Percentiles rank a stretch among this genome's conserved stretches.
Evolutionary conservation across 2,329 filamentous ascomycete genomes (phyloP).

Genomic region (Teratosphaeria zuluensis): DNA sequence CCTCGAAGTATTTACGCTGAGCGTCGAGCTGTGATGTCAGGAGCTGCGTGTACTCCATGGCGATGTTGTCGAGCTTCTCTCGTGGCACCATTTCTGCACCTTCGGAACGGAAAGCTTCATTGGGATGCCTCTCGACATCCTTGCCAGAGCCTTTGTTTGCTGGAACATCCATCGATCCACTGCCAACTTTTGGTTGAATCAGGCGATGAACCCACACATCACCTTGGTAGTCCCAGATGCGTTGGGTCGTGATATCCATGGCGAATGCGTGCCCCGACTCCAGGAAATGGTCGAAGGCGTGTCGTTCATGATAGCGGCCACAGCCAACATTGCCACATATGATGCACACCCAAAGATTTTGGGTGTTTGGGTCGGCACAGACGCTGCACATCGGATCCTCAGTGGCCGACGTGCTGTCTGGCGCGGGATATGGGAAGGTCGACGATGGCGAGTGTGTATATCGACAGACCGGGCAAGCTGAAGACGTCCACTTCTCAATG

Average conservation of each 20-base stretch:
- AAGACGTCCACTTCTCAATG: constrained; percentile 90
- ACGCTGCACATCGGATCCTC: constrained; percentile 64
- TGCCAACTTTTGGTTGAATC: constrained; percentile 82
- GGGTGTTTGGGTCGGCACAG: constrained; percentile 56
- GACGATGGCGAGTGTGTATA: constrained; percentile 60
- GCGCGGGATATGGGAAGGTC: constrained; percentile 28
- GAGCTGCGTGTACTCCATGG: constrained; percentile 88
- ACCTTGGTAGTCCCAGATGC: constrained; percentile 95
- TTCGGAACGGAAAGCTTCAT: constrained; percentile 29
- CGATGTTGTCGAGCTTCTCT: constrained; percentile 66
- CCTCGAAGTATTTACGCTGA: constrained; percentile 88
- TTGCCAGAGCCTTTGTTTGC: constrained; percentile 23
- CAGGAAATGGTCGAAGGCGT: constrained; percentile 90
- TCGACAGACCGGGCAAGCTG: constrained; percentile 86
- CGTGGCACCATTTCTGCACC: constrained; percentile 60
- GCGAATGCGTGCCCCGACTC: constrained; percentile 82
- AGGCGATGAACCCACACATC: constrained; percentile 94
- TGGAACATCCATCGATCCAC: constrained; percentile 84
- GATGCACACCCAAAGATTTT: constrained; percentile 90
- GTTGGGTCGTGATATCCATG: constrained; percentile 84
- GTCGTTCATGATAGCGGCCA: constrained; percentile 85
- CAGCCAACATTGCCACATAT: constrained; percentile 91
- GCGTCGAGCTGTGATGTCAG: constrained; percentile 87
- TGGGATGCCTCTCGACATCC: constrained; percentile 21
- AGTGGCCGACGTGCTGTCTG: constrained; percentile 24